A percentile compares a stretch with the other conserved stretches of the same genome.
phyloP scores from a whole-genome alignment of 1,284 basidiomycete species.

The Vanrija humicola region DNA sequence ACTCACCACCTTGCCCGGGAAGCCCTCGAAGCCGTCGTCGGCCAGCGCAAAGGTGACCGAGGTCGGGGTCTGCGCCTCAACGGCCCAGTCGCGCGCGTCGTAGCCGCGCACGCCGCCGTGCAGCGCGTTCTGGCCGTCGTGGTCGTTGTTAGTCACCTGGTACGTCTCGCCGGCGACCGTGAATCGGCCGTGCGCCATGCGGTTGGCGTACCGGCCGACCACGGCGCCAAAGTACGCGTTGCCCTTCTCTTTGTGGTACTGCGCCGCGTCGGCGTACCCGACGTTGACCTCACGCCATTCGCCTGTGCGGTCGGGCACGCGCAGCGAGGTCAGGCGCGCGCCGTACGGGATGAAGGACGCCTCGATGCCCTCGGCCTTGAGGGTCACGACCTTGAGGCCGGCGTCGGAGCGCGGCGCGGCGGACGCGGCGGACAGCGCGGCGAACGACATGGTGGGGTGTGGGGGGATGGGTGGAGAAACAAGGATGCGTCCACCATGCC shows the following conservation, averaged over 20 bases:
- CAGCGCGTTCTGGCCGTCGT: slow-evolving; percentile 26
- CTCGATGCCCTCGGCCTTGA: slow-evolving; percentile 30
- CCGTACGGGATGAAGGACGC: slow-evolving; percentile 35
- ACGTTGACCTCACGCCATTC: slow-evolving; percentile 29
- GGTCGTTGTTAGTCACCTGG: slow-evolving; percentile 28
- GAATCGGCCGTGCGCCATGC: slow-evolving; percentile 34
- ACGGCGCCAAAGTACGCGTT: slow-evolving; percentile 31
- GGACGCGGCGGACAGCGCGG: background rate
- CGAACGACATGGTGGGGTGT: background rate
- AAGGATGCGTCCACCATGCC: background rate
- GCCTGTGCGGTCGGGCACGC: slow-evolving; percentile 24
- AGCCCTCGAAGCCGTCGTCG: slow-evolving; percentile 27
- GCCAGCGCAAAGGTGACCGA: slow-evolving; percentile 15
- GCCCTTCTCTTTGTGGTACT: slow-evolving; percentile 21
- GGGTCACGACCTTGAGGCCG: slow-evolving; percentile 20
- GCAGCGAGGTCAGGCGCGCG: slow-evolving; percentile 31
- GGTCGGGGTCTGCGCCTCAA: slow-evolving; percentile 5
- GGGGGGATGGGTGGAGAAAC: background rate
- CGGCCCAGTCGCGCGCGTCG: slow-evolving; percentile 24
- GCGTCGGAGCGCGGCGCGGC: background rate
- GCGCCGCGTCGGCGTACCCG: slow-evolving; percentile 25
- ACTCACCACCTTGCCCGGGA: slow-evolving; percentile 34
- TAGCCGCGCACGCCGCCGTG: slow-evolving; percentile 23
- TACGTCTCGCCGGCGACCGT: slow-evolving; percentile 21
- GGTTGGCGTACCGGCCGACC: slow-evolving; percentile 39